Percentiles rank a stretch among this genome's conserved stretches.
These are phyloP conservation scores for Pyrenula aspistea DNA, from an alignment of 495 filamentous ascomycete genomes.

Conservation along the genomic window DNA sequence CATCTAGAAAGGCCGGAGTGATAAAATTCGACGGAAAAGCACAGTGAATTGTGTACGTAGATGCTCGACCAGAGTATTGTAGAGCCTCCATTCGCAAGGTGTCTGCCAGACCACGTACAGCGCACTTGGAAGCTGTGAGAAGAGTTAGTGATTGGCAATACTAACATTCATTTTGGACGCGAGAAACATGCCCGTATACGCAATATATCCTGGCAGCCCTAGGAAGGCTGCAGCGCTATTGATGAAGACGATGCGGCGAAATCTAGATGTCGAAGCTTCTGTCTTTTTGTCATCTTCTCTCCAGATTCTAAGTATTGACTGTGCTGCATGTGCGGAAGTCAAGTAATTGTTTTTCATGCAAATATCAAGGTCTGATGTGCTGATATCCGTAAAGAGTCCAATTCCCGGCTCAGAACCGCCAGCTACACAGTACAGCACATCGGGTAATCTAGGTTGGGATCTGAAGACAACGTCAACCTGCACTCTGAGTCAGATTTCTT, in stretches of 20 bases:
- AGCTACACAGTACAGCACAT: constrained; percentile 10
- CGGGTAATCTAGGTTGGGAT: constrained; percentile 6
- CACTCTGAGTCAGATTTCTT: neutral
- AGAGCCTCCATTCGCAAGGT: no score
- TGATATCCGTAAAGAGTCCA: constrained; percentile 3
- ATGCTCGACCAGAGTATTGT: no score
- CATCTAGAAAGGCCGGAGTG: no score
- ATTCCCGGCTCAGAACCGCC: constrained; percentile 2
- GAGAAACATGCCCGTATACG: no score
- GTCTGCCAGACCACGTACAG: no score
- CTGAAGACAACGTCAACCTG: constrained; percentile 11
- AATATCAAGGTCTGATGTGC: neutral
- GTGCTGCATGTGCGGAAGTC: constrained; percentile 6
- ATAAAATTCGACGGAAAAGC: no score
- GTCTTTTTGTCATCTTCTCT: constrained; percentile 4
- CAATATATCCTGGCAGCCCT: constrained; percentile 6
- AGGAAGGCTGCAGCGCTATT: constrained; percentile 8
- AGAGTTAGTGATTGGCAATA: no score
- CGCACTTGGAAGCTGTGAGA: no score
- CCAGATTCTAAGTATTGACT: constrained; percentile 6
- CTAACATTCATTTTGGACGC: no score
- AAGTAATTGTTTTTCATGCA: constrained; percentile 12
- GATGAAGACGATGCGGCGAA: constrained; percentile 7
- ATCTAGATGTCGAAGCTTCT: neutral
- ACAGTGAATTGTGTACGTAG: no score